Evolutionary conservation across 768 basidiomycete genomes (phyloP).

Genomic region (Kwoniella dendrophila): DNA sequence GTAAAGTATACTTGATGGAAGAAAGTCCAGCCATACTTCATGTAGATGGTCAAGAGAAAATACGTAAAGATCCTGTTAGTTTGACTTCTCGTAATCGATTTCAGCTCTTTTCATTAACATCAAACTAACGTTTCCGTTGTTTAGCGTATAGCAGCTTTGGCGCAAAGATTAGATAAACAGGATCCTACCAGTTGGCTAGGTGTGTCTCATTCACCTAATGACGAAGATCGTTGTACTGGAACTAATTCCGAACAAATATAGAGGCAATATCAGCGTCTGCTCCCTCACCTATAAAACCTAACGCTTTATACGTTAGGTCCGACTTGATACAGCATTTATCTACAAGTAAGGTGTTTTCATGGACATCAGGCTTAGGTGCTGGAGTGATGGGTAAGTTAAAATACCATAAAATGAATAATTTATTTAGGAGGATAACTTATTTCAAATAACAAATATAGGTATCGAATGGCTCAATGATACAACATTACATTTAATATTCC

Average conservation of each 20-base stretch:
- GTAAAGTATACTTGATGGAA: conserved; percentile 49
- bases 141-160: conserved; percentile 44
- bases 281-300: conserved; percentile 39
- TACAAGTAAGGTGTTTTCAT: conserved; percentile 47
- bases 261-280: conserved; percentile 34
- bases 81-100: not conserved
- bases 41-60: conserved; percentile 30
- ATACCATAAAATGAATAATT: no score
- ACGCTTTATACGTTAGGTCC: conserved; percentile 39
- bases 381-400: conserved; percentile 45
- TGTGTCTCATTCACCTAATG: conserved; percentile 12
- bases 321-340: conserved; percentile 48
- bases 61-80: conserved; percentile 44
- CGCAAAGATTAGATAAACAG: conserved; percentile 39
- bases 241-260: conserved; percentile 17
- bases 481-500: conserved; percentile 47
- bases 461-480: conserved; percentile 56
- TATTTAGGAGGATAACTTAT: no score
- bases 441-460: conserved; percentile 38
- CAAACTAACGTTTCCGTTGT: not conserved
- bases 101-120: not conserved
- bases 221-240: not conserved
- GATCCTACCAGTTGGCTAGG: conserved; percentile 49
- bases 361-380: conserved; percentile 42
- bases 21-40: conserved; percentile 46